phyloP scores from a whole-genome alignment of 2,329 filamentous ascomycete species.

The Aulographum hederae region DNA sequence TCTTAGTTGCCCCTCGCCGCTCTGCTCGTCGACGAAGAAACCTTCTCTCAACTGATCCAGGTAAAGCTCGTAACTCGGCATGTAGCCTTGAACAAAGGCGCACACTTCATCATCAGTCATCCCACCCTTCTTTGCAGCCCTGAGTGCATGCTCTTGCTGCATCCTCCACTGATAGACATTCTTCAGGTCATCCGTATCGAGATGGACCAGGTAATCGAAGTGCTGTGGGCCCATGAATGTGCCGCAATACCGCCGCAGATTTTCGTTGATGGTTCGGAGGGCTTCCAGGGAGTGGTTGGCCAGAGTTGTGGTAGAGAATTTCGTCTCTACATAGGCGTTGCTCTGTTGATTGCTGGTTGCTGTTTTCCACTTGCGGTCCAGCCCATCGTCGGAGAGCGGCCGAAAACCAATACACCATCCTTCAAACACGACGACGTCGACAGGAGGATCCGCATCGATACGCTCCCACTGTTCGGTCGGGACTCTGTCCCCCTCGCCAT shows the following conservation, averaged over 20 bases:
- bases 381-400: slow-evolving; percentile 34
- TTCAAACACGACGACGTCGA: slow-evolving; percentile 61
- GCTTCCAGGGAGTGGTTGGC: not conserved
- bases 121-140: slow-evolving; percentile 48
- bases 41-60: slow-evolving; percentile 25
- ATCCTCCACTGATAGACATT: slow-evolving; percentile 75
- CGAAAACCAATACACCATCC: slow-evolving; percentile 86
- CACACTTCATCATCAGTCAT: slow-evolving; percentile 72
- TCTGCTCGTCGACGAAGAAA: slow-evolving; percentile 21
- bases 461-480: slow-evolving; percentile 42
- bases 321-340: not conserved
- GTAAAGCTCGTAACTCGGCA: slow-evolving; percentile 33
- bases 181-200: slow-evolving; percentile 50
- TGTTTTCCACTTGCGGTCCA: slow-evolving; percentile 35
- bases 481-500: slow-evolving; percentile 58
- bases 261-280: slow-evolving; percentile 1
- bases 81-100: slow-evolving; percentile 52
- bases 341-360: slow-evolving; percentile 11
- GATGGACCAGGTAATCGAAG: slow-evolving; percentile 47
- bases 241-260: slow-evolving; percentile 1
- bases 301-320: not conserved
- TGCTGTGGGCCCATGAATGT: slow-evolving; percentile 16
- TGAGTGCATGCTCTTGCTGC: slow-evolving; percentile 60
- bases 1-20: slow-evolving; percentile 18
- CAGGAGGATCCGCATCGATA: slow-evolving; percentile 30